Conservation (phyloP, 2,329 filamentous ascomycete genomes). For the Arachnomyces sp. region DNA sequence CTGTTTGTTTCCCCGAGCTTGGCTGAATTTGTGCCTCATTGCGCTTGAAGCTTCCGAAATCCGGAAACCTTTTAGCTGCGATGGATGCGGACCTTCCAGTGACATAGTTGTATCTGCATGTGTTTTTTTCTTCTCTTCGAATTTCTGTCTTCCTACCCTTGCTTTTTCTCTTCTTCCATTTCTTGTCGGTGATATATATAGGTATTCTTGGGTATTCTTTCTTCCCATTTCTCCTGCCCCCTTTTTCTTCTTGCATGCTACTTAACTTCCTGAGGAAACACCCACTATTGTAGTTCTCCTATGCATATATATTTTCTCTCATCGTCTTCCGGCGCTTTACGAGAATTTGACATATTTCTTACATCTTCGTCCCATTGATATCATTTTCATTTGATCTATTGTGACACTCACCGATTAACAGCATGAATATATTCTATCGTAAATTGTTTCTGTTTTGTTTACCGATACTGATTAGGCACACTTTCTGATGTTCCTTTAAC, state of each 20-base stretch:
- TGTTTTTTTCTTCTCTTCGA: not conserved
- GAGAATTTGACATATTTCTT: no score
- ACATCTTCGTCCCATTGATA: no score
- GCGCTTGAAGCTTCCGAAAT: no score
- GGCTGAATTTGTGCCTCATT: no score
- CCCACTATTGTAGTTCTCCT: not conserved
- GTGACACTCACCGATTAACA: no score
- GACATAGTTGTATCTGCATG: not conserved
- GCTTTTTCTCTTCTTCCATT: slow-evolving; percentile 16
- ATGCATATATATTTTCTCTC: slow-evolving; percentile 4
- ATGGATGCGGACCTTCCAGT: not conserved
- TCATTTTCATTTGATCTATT: no score
- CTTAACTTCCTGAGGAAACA: not conserved
- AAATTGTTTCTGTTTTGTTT: no score
- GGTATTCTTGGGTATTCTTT: slow-evolving; percentile 5
- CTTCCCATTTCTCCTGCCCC: slow-evolving; percentile 7
- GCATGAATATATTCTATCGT: no score
- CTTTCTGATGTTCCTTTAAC: no score
- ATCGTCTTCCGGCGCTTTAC: slow-evolving; percentile 4
- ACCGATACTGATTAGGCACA: no score
- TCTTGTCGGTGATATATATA: slow-evolving; percentile 16
- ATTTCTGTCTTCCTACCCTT: slow-evolving; percentile 12
- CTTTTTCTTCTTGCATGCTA: not conserved
- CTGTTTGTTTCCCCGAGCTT: no score
- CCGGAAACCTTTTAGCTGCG: no score